Base-by-base conservation (phyloP, 2,329 filamentous ascomycete genomes). In the Claviceps sp. region DNA sequence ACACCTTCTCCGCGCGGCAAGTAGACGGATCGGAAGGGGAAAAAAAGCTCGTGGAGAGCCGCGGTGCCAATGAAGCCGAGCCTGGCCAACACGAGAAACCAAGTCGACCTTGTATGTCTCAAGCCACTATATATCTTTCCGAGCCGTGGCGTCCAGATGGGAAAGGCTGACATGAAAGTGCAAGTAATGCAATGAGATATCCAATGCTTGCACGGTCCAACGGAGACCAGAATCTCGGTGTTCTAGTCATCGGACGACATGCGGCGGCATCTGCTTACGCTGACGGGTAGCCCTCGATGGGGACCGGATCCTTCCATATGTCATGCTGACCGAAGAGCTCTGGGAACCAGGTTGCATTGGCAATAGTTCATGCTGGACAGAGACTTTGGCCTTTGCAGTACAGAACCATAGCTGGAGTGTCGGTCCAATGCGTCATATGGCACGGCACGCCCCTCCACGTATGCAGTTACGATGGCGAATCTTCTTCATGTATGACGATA, bases 101-200 rank as follows among this genome's bases (percentile, higher is more conserved):
- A 44, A 34, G 18, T 45, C 40, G 48, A 45, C 26, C n/a, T 22
- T 50, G 51, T 50, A 16, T 53, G 52, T 50, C 48, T 48, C 52
- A 53, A 50, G 52, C 52, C 48, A 50, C 52, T 53, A 53, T 53
- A 50, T 50, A 53, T 48, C 18, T 53, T 30, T 42, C 37, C 26
- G 43, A 47, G 43, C 48, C 48, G 22, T 50, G 48, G 26, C 48
- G 47, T 50, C 14, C 1, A 24, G 7, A 24, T 37, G 18, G 11
- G 18, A n/a, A 18, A 50, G 42, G 48, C 48, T 42, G n/a, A 11
- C 5, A 13, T 6, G 14, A 22, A 41, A 11, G 24, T 38, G 26
- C 24, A 37, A 44, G 30, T 5, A 24, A 44, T 44, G 42, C 11
- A 26, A 26, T 26, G 22, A 24, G 22, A 24, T 16, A 8, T 44